Percentiles rank a stretch among this genome's conserved stretches.
Conservation (phyloP, 2,329 filamentous ascomycete species). For the Ascochyta viciae-villosae region DNA sequence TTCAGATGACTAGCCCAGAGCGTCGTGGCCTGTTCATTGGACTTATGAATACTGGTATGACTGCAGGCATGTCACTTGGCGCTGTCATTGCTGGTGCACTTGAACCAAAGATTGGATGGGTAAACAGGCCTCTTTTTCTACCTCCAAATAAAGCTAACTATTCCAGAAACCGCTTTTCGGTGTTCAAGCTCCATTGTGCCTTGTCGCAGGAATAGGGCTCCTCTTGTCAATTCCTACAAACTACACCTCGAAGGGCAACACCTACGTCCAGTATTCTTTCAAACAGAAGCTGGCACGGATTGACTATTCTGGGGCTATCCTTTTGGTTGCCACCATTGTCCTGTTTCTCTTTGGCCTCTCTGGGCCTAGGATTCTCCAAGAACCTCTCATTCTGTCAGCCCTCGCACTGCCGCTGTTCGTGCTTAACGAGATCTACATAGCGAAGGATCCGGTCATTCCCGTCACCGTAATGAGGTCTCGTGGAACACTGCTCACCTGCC, state of each 20-base stretch:
- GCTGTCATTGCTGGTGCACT: conserved; percentile 74
- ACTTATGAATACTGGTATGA: conserved; percentile 75
- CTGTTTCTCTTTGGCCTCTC: conserved; percentile 75
- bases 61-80: conserved; percentile 73
- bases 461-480: conserved; percentile 72
- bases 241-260: conserved; percentile 47
- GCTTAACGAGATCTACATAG: conserved; percentile 68
- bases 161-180: conserved; percentile 73
- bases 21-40: conserved; percentile 77
- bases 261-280: conserved; percentile 48
- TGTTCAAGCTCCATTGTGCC: conserved; percentile 70
- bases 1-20: conserved; percentile 74
- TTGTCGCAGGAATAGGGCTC: conserved; percentile 68
- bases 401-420: conserved; percentile 61
- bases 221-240: conserved; percentile 69
- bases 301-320: conserved; percentile 75
- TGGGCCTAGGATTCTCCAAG: conserved; percentile 65
- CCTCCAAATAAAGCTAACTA: conserved; percentile 4
- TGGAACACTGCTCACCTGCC: conserved; percentile 74
- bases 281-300: conserved; percentile 67
- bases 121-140: conserved; percentile 49
- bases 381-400: conserved; percentile 67
- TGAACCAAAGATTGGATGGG: conserved; percentile 72
- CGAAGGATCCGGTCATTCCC: conserved; percentile 77
- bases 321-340: conserved; percentile 64